Evolutionary conservation across 2,329 filamentous ascomycete species (phyloP), one percentile per base, ranked within the genome.

Genomic region (Colletotrichum cuscutae): DNA sequence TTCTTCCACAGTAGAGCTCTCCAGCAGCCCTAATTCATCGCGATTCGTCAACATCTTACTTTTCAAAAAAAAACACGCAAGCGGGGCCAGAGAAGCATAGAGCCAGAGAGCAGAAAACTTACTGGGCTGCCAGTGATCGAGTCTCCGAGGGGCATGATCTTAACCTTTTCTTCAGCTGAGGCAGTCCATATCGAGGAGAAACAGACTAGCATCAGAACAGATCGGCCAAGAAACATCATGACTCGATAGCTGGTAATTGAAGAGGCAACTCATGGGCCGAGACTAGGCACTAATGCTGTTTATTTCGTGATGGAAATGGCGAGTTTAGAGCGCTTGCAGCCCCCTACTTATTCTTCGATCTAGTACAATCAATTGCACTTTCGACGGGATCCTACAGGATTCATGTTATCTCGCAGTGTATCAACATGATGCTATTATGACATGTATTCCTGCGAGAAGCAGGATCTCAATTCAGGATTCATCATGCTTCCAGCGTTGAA

Each of bases 1-100:
- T 78, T 77, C 22, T 79, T 75, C 76, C 78, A 82, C 35, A 82
- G 76, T 11, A 81, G 73, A 13, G 80, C 80, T 12, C 80, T 76
- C 81, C 81, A 82, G 66, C 80, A 82, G 37, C 80, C 75, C 75
- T 78, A 30, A n/a, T 1, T 22, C 19, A 49, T n/a, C 1, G n/a
- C n/a, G 6, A 9, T 49, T 22, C 13, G 37, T 42, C 37, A 42
- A 19, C 12, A 26, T 22, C 3, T 42, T 35, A 22, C 11, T 22
- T 22, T 32, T 12, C 15, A 2, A 12, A 5, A 2, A 5, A 2
- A 49, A n/a, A 49, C 15, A 49, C 7, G 7, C 19, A n/a, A 49
- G 54, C 19, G 2, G 53, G 54, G 11, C 28, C 3, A 28, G 26
- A 24, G 5, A 15, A 6, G 30, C 5, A 5, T n/a, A 26, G 42